phyloP scores from a whole-genome alignment of 306 rosid species.

The Fagus crenata region DNA sequence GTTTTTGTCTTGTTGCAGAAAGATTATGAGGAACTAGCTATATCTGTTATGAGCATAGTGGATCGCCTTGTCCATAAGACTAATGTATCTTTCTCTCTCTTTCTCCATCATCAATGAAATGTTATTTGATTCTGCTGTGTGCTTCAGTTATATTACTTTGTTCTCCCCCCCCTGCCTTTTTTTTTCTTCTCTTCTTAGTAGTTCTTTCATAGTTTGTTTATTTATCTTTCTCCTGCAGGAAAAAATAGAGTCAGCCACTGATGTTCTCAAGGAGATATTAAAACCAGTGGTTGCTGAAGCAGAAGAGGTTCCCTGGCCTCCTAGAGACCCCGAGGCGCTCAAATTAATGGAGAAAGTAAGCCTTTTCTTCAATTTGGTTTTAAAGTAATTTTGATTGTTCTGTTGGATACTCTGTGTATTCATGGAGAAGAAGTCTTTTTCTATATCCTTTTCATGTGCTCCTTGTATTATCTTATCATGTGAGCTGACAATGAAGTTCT shows the following conservation, averaged over 20 bases:
- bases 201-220: background rate
- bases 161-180: background rate
- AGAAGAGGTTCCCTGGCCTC: slow-evolving; percentile 90
- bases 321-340: slow-evolving; percentile 72
- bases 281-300: slow-evolving; percentile 71
- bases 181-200: background rate
- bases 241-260: slow-evolving; percentile 87
- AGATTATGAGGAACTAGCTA: slow-evolving; percentile 91
- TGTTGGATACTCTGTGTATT: background rate
- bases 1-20: slow-evolving; percentile 53
- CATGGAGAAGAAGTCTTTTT: background rate
- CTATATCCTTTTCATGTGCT: background rate
- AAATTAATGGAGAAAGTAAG: slow-evolving; percentile 67
- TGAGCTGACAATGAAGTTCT: background rate
- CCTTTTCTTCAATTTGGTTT: slow-evolving; percentile 3
- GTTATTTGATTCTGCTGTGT: slow-evolving; percentile 16
- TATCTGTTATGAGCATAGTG: slow-evolving; percentile 69
- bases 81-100: slow-evolving; percentile 49
- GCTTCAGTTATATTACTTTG: slow-evolving; percentile 19
- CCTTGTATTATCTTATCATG: background rate
- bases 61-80: slow-evolving; percentile 80
- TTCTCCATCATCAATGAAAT: background rate
- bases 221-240: slow-evolving; percentile 47
- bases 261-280: slow-evolving; percentile 75
- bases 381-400: background rate